Evolutionary conservation across 2,329 filamentous ascomycete species (phyloP).

Genomic region (Raffaelea ambrosiae): DNA sequence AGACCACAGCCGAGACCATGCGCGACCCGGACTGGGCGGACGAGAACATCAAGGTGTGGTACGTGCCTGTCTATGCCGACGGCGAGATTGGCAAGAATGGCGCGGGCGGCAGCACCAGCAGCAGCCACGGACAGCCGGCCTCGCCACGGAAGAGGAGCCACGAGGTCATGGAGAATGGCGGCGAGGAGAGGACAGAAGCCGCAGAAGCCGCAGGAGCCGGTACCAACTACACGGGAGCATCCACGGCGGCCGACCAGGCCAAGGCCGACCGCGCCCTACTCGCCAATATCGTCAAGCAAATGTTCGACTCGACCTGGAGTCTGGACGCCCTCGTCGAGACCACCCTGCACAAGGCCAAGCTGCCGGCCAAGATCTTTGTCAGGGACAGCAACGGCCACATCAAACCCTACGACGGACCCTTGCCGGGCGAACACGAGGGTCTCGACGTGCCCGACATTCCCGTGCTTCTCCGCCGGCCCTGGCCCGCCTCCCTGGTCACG

Average conservation of each 20-base stretch:
- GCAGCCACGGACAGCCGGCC: neutral
- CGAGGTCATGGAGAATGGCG: slow-evolving; percentile 14
- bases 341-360: slow-evolving; percentile 55
- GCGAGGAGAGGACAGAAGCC: neutral
- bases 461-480: slow-evolving; percentile 67
- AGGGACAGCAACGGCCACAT: slow-evolving; percentile 55
- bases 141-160: slow-evolving; percentile 23
- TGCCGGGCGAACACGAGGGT: slow-evolving; percentile 36
- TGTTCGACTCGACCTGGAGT: slow-evolving; percentile 73
- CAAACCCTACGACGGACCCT: slow-evolving; percentile 61
- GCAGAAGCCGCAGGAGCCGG: neutral
- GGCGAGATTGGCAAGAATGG: neutral
- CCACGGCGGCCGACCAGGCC: neutral
- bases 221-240: neutral
- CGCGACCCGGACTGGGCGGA: slow-evolving; percentile 68
- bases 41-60: slow-evolving; percentile 74
- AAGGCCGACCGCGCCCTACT: slow-evolving; percentile 38
- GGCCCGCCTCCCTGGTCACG: slow-evolving; percentile 61
- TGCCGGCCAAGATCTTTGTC: slow-evolving; percentile 64
- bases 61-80: slow-evolving; percentile 46
- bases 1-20: neutral
- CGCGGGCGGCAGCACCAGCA: neutral
- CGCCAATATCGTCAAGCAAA: slow-evolving; percentile 58
- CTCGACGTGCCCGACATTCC: slow-evolving; percentile 50
- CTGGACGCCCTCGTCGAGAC: slow-evolving; percentile 61